A percentile compares a stretch with the other conserved stretches of the same genome.
phyloP scores from a whole-genome alignment of 2,329 filamentous ascomycete species.

The Colletotrichum melonis region DNA sequence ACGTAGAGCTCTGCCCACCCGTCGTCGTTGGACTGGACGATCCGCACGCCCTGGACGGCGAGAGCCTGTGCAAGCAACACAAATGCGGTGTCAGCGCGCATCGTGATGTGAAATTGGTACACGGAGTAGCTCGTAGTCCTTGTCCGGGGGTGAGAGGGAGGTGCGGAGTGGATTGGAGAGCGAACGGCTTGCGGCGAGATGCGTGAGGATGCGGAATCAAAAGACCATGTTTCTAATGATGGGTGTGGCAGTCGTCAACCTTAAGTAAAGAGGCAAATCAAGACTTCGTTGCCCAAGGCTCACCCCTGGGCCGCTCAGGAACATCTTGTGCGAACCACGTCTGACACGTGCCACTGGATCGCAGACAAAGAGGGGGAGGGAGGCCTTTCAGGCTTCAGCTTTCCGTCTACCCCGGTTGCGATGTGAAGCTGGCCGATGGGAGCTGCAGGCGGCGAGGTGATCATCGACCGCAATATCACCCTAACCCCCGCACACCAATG shows the following conservation, averaged over 20 bases:
- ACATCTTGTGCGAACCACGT: conserved; percentile 20
- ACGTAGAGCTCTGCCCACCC: conserved; percentile 79
- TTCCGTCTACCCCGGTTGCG: background rate
- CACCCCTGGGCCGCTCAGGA: background rate
- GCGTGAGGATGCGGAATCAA: background rate
- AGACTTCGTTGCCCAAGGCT: background rate
- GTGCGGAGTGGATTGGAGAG: background rate
- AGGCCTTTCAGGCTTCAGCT: background rate
- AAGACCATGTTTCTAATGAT: background rate
- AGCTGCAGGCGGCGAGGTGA: background rate
- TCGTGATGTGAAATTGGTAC: background rate
- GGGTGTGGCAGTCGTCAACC: background rate
- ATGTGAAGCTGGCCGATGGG: background rate
- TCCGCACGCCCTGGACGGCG: conserved; percentile 53
- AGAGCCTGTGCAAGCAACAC: conserved; percentile 31
- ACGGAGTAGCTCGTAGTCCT: background rate
- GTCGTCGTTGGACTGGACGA: conserved; percentile 73
- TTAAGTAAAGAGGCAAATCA: conserved; percentile 22
- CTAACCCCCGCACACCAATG: conserved; percentile 22
- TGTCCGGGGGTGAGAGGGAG: background rate
- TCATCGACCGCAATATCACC: background rate
- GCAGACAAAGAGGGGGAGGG: background rate
- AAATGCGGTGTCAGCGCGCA: conserved; percentile 23
- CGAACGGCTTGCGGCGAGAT: background rate
- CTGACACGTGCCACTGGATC: background rate